Base-by-base conservation (phyloP, 331 rosid genomes). In the Pyracantha coccinea region DNA sequence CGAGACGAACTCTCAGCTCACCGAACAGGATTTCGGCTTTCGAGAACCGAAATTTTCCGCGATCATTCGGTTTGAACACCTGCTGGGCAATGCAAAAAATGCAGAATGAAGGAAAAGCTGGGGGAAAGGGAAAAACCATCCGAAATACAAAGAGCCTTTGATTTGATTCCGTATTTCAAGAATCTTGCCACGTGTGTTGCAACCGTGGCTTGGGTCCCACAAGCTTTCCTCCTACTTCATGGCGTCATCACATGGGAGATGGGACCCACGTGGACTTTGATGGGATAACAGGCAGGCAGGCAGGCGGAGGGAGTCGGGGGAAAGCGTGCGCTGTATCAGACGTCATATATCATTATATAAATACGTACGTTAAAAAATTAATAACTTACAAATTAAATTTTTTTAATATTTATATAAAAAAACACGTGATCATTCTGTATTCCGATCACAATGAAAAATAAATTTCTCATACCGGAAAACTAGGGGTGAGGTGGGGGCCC, bases 311-410 rank as follows among this genome's bases (percentile, higher is more conserved):
- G 13, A 35, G 44, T 35, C 44, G 13, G 6, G 28, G 13, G n/a
- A 20, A 63, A 6, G 2, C 21, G 33, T 47, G 47, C n/a, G n/a
- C n/a, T n/a, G n/a, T n/a, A n/a, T n/a, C n/a, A 0, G 2, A 33
- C 12, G 38, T 33, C 3, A 33, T 0, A 5, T 31, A 0, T 33
- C 0, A 35, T 0, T 2, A 0, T 35, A 35, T 0, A 35, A 33
- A 35, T 35, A 35, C 8, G 0, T 35, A 0, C 9, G 4, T 35
- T 0, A 35, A 35, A 35, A 35, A 9, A 0, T 35, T 35, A 35
- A 9, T 35, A 35, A 35, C 0, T 35, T 35, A 35, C 2, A 35
- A 35, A 8, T 2, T 8, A 35, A 35, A 35, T 0, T 2, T 8
- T 28, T 35, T 35, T 0, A 8, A 0, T 2, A 35, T 9, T 35